Percentiles rank a stretch among this genome's conserved stretches.
Conservation (phyloP, 2,329 filamentous ascomycete genomes). For the Fusarium hostae region DNA sequence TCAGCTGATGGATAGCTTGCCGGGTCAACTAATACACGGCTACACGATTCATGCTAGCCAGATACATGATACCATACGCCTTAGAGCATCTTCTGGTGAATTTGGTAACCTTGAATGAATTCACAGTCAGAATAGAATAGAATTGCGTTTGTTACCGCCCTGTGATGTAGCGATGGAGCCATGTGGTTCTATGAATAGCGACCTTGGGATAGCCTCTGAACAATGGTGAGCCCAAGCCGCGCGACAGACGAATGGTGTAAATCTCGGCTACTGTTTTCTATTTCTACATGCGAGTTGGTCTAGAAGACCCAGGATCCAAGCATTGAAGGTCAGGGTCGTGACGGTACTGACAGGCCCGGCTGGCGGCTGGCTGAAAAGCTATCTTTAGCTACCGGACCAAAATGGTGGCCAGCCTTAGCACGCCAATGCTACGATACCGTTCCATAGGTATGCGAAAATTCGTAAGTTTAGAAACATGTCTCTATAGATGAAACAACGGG, state of each 20-base stretch:
- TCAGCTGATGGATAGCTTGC: not conserved
- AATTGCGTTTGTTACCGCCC: not conserved
- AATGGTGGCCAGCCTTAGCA: conserved; percentile 1
- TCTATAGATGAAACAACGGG: not conserved
- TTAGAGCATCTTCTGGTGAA: not conserved
- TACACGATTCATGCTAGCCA: not conserved
- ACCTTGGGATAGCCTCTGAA: not conserved
- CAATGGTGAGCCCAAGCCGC: not conserved
- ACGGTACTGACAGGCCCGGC: not conserved
- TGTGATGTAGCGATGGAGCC: not conserved
- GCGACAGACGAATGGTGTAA: not conserved
- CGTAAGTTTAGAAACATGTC: conserved; percentile 6
- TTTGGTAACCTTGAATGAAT: not conserved
- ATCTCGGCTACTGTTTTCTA: not conserved
- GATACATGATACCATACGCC: not conserved
- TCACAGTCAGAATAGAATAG: not conserved
- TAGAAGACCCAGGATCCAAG: not conserved
- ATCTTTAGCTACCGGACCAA: conserved; percentile 28
- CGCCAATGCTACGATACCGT: conserved; percentile 4
- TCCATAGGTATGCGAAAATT: conserved; percentile 1
- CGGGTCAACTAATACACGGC: conserved; percentile 5
- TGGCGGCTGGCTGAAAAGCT: conserved; percentile 8
- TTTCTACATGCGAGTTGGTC: not conserved
- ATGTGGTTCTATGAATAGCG: conserved; percentile 9
- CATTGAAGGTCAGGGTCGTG: not conserved